Evolutionary conservation across 352 stramenopile species (phyloP).

Genomic region (Phytophthora palmivora): DNA sequence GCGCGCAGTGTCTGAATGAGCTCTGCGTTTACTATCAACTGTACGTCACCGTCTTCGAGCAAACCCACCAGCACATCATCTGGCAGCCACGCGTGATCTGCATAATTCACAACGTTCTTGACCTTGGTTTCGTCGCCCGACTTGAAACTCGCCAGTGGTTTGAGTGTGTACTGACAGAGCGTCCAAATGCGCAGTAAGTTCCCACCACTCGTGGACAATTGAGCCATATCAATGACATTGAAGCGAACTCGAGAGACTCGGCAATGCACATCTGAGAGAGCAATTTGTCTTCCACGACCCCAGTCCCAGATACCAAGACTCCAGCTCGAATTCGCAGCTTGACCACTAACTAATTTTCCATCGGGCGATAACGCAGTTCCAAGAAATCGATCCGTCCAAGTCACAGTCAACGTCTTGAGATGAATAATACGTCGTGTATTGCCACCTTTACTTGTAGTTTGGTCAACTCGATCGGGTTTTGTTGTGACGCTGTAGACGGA

Average conservation of each 20-base stretch:
- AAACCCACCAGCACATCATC: conserved; percentile 72
- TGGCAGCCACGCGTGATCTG: conserved; percentile 75
- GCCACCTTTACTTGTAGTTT: conserved; percentile 6
- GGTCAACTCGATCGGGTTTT: conserved; percentile 5
- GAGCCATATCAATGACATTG: conserved; percentile 80
- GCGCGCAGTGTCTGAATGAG: conserved; percentile 69
- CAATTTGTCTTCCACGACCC: conserved; percentile 69
- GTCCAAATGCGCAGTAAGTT: conserved; percentile 81
- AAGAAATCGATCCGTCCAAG: conserved; percentile 59
- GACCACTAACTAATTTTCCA: conserved; percentile 70
- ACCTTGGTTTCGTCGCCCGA: conserved; percentile 70
- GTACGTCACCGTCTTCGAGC: conserved; percentile 75
- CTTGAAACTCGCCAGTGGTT: conserved; percentile 76
- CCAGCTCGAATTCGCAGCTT: conserved; percentile 62
- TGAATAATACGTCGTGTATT: conserved; percentile 25
- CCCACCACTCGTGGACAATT: conserved; percentile 76
- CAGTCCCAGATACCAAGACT: conserved; percentile 82
- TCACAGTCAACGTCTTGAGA: conserved; percentile 59
- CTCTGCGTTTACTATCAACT: conserved; percentile 79
- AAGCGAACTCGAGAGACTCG: conserved; percentile 78
- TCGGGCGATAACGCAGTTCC: conserved; percentile 68
- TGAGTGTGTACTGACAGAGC: conserved; percentile 76
- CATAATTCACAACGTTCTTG: conserved; percentile 57
- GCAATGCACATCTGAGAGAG: conserved; percentile 67
- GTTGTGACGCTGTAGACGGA: conserved; percentile 41